Conservation (phyloP, 768 basidiomycete species). For the Mycena vulgaris region DNA sequence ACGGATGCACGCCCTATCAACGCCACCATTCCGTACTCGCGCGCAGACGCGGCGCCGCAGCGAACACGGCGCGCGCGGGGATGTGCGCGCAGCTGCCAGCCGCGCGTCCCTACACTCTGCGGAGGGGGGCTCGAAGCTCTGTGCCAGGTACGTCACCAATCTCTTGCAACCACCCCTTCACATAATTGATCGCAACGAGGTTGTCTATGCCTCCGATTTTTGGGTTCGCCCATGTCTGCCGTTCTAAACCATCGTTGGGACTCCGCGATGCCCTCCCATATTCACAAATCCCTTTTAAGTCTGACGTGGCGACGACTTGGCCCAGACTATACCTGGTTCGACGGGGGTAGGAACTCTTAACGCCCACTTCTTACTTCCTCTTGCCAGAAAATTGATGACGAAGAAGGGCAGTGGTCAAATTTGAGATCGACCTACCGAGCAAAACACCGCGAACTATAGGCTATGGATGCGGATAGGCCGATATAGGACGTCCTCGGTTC, state of each 20-base stretch:
- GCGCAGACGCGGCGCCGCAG: too few species aligned
- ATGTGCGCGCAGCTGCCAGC: too few species aligned
- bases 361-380: not conserved
- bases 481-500: too few species aligned
- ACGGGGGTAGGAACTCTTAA: not conserved
- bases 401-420: not conserved
- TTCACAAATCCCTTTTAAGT: conserved; percentile 2
- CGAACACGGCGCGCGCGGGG: too few species aligned
- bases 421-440: conserved; percentile 4
- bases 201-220: conserved; percentile 14
- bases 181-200: not conserved
- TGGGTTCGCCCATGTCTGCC: conserved; percentile 16
- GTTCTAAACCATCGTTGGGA: not conserved
- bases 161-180: not conserved
- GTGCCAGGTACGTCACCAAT: not conserved
- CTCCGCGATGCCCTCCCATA: conserved; percentile 8
- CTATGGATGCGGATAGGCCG: too few species aligned
- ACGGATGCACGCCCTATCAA: too few species aligned
- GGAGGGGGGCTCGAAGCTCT: not conserved
- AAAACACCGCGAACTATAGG: not conserved
- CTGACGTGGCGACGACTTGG: not conserved
- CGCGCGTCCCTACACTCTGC: too few species aligned
- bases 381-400: not conserved
- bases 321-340: conserved; percentile 16
- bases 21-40: too few species aligned